phyloP scores from a whole-genome alignment of 345 rosid genomes.

The Litchi chinensis region DNA sequence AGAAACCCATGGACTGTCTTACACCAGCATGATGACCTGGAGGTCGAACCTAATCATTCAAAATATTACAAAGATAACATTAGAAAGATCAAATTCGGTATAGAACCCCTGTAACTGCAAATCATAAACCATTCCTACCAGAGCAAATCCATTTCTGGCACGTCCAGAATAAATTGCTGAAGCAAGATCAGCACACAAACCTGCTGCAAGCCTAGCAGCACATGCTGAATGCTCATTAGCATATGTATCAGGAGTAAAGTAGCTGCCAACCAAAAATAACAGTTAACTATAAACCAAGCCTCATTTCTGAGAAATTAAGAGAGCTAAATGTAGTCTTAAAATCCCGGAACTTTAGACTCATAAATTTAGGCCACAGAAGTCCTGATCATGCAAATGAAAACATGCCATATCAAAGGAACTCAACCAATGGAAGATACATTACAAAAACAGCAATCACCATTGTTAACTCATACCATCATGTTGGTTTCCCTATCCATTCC shows the following conservation, averaged over 20 bases:
- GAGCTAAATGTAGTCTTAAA: not conserved
- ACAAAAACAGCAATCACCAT: not conserved
- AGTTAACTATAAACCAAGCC: constrained; percentile 16
- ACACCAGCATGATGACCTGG: constrained; percentile 99
- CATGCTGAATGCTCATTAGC: constrained; percentile 95
- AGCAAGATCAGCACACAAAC: constrained; percentile 95
- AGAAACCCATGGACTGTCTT: constrained; percentile 92
- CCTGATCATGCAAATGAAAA: not conserved
- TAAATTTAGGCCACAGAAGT: constrained; percentile 8
- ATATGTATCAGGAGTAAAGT: constrained; percentile 95
- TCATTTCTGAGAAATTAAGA: constrained; percentile 1
- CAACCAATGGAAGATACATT: not conserved
- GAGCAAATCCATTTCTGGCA: constrained; percentile 89
- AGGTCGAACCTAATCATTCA: constrained; percentile 75
- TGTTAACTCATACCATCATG: not conserved
- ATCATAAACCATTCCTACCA: constrained; percentile 57
- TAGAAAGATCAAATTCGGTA: not conserved
- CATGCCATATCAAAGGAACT: not conserved
- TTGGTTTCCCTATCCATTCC: not conserved
- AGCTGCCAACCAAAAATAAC: constrained; percentile 54
- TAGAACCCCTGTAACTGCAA: constrained; percentile 1
- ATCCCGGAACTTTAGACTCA: not conserved
- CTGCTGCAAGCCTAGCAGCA: constrained; percentile 99
- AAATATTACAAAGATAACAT: constrained; percentile 5
- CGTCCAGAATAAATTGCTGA: constrained; percentile 73